Evolutionary conservation across 2,329 filamentous ascomycete species (phyloP).

Genomic region (Ophiostoma sp.): DNA sequence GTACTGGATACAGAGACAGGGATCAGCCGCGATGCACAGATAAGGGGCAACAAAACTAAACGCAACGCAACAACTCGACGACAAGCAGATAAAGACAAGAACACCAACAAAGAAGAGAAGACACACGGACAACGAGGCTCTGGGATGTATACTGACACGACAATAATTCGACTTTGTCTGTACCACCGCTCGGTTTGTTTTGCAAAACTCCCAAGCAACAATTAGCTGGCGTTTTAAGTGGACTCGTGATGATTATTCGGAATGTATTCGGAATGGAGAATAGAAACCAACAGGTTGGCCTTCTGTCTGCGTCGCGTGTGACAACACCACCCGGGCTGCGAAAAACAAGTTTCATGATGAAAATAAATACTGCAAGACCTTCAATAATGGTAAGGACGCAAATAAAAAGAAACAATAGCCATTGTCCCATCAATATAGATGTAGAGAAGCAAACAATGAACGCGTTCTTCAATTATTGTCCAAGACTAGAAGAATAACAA

Average conservation of each 20-base stretch:
- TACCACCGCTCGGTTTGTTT: background rate
- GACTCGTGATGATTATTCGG: slow-evolving; percentile 23
- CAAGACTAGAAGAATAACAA: background rate
- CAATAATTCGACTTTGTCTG: background rate
- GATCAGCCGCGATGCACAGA: background rate
- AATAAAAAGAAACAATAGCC: background rate
- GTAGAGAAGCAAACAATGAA: background rate
- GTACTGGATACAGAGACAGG: background rate
- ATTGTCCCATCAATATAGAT: background rate
- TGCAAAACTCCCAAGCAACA: background rate
- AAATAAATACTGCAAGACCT: background rate
- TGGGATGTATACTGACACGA: background rate
- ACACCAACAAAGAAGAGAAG: background rate
- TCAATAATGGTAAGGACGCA: background rate
- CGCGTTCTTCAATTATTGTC: background rate
- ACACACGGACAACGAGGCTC: background rate
- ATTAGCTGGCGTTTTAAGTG: slow-evolving; percentile 28
- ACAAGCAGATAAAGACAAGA: background rate
- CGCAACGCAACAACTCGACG: background rate
- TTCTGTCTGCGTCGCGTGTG: background rate
- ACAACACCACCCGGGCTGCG: background rate
- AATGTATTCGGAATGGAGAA: slow-evolving; percentile 14
- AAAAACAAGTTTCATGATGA: background rate
- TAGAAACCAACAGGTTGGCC: slow-evolving; percentile 2
- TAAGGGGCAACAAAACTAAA: background rate